Evolutionary conservation across 371 early-diverging fungal species (phyloP), one percentile per base, ranked within the genome.

Genomic region (Apophysomyces trapeziformis): DNA sequence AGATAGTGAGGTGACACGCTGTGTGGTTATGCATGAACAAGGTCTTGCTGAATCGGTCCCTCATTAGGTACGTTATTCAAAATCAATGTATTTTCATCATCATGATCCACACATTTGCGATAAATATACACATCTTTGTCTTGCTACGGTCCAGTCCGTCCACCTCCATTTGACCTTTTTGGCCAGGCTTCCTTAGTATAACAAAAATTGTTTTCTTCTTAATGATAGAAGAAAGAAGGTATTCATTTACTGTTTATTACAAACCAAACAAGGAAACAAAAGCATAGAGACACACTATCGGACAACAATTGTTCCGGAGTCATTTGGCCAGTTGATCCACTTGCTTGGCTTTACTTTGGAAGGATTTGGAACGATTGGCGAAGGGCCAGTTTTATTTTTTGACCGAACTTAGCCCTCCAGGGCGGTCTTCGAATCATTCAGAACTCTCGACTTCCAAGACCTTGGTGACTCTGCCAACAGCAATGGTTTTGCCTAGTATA

Each of bases 381-480:
- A 7, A 21, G 21, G 54, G 18, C n/a, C n/a, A 18, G 16, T 7
- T 47, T n/a, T 47, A 13, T 14, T 9, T 47, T 47, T 47, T 47
- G n/a, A 7, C 18, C 7, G 11, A 7, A 18, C 7, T 47, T 21
- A 18, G 21, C 21, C 8, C 54, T n/a, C 21, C 21, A 7, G n/a
- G 9, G 54, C 18, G 21, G 54, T 7, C 7, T 50, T 16, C 82
- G 83, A 32, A 50, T 70, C 70, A 68, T 35, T 57, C 65, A 21
- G 66, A 32, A 64, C 43, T 21, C 4, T 66, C 66, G 41, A 61
- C 45, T n/a, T 82, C 84, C 46, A 84, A 65, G 37, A 98, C 82
- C 85, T 94, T 95, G 68, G 91, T 89, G 35, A 97, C 83, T 78
- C 95, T 94, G 70, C 99, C 97, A 67, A 98, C 92, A 38, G 97